Conservation (phyloP, 208 protist species). For the Trypanosoma melophagium region DNA sequence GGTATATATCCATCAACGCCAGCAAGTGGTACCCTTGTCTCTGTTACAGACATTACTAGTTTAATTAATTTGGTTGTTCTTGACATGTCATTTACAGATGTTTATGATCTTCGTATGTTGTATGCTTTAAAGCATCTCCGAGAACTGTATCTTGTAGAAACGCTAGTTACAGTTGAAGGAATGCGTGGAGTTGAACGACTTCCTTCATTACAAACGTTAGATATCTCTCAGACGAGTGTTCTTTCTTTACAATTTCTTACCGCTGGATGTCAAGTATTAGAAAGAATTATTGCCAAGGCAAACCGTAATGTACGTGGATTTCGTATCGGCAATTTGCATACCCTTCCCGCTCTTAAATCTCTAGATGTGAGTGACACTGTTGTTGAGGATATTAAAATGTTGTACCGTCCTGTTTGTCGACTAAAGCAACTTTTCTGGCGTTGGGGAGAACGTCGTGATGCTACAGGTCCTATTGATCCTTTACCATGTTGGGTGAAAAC, state of each 20-base stretch:
- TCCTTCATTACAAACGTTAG: slow-evolving; percentile 28
- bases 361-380: slow-evolving; percentile 74
- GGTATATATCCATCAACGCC: slow-evolving; percentile 7
- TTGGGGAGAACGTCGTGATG: slow-evolving; percentile 61
- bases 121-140: slow-evolving; percentile 5
- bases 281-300: slow-evolving; percentile 38
- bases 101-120: slow-evolving; percentile 41
- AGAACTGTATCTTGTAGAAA: slow-evolving; percentile 29
- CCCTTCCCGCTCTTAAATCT: slow-evolving; percentile 42
- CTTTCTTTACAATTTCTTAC: slow-evolving; percentile 64
- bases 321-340: slow-evolving; percentile 46
- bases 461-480: slow-evolving; percentile 38
- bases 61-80: slow-evolving; percentile 14
- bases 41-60: slow-evolving; percentile 8
- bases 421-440: slow-evolving; percentile 62
- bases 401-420: slow-evolving; percentile 34
- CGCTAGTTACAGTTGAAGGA: slow-evolving; percentile 44
- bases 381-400: slow-evolving; percentile 56
- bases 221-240: slow-evolving; percentile 76
- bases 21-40: slow-evolving; percentile 2
- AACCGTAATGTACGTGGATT: slow-evolving; percentile 68
- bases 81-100: slow-evolving; percentile 29
- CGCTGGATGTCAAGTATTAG: slow-evolving; percentile 34
- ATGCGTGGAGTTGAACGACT: slow-evolving; percentile 56
- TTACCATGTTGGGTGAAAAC: slow-evolving; percentile 60